Percentiles rank a stretch among this genome's conserved stretches.
Conservation (phyloP, 768 basidiomycete genomes). For the Rhodotorula paludigena region DNA sequence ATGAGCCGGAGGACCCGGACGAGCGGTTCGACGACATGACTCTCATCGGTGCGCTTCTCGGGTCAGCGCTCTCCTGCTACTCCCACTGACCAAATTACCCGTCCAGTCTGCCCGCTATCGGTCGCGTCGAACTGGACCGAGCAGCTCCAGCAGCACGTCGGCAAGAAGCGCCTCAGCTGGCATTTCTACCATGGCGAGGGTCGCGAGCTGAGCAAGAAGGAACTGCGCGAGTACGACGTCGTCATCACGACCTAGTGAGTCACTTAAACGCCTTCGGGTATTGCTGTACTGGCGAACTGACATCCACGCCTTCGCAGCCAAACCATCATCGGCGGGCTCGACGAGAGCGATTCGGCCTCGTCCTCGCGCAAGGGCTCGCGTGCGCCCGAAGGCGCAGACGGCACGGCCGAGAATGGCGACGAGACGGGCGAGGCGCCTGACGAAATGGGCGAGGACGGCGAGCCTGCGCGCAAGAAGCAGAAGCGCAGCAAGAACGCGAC, state of each 20-base stretch:
- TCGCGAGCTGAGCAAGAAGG: conserved; percentile 56
- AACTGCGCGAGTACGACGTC: conserved; percentile 65
- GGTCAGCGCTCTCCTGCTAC: not conserved
- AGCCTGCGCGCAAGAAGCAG: conserved; percentile 58
- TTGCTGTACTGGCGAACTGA: too few relatives aligned
- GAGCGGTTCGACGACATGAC: conserved; percentile 66
- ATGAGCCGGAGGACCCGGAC: conserved; percentile 51
- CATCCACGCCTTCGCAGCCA: conserved; percentile 11
- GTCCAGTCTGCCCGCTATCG: conserved; percentile 69
- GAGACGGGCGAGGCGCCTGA: conserved; percentile 1
- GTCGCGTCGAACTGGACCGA: conserved; percentile 62
- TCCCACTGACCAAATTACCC: not conserved
- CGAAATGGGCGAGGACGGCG: conserved; percentile 31
- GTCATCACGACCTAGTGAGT: conserved; percentile 71
- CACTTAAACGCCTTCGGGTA: too few relatives aligned
- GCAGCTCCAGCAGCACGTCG: conserved; percentile 40
- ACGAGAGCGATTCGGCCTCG: conserved; percentile 62
- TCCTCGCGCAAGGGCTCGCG: conserved; percentile 2
- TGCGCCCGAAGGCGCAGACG: not conserved
- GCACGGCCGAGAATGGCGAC: too few relatives aligned
- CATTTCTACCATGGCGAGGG: conserved; percentile 66
- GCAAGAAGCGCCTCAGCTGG: conserved; percentile 31
- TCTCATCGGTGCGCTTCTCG: conserved; percentile 64
- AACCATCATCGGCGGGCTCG: conserved; percentile 26
- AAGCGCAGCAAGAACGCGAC: conserved; percentile 48